Evolutionary conservation across 495 filamentous ascomycete species (phyloP).

Genomic region (Schizothecium vesticola): DNA sequence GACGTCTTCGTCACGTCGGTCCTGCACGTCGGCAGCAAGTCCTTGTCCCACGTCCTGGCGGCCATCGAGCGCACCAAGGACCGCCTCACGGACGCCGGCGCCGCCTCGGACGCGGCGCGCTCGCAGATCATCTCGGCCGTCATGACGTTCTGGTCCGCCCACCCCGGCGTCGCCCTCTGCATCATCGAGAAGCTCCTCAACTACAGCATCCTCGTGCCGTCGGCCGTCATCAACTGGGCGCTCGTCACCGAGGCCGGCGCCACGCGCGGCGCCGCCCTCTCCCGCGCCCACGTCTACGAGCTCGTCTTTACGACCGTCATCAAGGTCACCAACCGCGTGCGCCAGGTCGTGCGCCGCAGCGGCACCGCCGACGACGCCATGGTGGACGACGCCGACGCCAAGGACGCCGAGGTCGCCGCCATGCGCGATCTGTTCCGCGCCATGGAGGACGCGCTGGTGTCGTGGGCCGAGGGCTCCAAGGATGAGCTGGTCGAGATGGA

Average conservation of each 20-base stretch:
- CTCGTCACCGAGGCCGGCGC: constrained; percentile 49
- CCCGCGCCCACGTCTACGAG: constrained; percentile 74
- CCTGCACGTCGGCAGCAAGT: constrained; percentile 88
- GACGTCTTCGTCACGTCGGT: constrained; percentile 91
- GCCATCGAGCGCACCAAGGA: constrained; percentile 96
- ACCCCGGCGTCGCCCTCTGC: constrained; percentile 86
- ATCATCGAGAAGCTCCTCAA: constrained; percentile 97
- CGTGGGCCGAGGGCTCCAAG: constrained; percentile 66
- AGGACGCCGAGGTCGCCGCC: constrained; percentile 57
- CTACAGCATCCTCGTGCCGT: constrained; percentile 85
- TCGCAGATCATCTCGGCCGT: constrained; percentile 86
- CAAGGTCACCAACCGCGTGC: constrained; percentile 86
- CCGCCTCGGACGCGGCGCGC: constrained; percentile 63
- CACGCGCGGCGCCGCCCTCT: constrained; percentile 59
- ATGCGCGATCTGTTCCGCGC: constrained; percentile 74
- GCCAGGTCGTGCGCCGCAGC: constrained; percentile 66
- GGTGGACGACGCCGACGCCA: constrained; percentile 35
- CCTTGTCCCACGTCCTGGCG: constrained; percentile 89
- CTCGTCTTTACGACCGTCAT: constrained; percentile 80
- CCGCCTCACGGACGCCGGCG: constrained; percentile 71
- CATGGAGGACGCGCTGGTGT: constrained; percentile 73
- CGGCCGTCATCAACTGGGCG: constrained; percentile 83
- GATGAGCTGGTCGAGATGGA: constrained; percentile 59
- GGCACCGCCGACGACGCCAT: constrained; percentile 31
- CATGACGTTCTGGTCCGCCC: constrained; percentile 87